These are phyloP conservation scores for Xylaria sp. DNA, from an alignment of 2,329 filamentous ascomycete genomes.

Conservation along the genomic window DNA sequence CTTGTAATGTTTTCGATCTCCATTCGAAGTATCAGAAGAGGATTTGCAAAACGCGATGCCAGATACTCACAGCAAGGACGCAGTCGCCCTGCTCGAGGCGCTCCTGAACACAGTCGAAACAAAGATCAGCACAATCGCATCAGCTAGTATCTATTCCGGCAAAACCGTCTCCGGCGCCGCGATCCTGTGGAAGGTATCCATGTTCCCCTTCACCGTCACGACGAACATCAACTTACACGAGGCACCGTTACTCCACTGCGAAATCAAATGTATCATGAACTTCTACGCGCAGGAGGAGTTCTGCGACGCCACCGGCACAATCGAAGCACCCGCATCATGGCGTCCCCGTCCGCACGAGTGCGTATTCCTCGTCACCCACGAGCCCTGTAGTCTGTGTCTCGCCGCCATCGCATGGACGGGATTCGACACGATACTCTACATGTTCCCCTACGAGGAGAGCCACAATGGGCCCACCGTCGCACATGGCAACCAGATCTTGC, in stretches of 20 bases:
- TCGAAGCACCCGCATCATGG: neutral
- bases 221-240: conserved; percentile 49
- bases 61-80: conserved; percentile 22
- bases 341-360: conserved; percentile 43
- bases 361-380: conserved; percentile 54
- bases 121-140: conserved; percentile 47
- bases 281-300: conserved; percentile 42
- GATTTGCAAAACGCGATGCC: conserved; percentile 12
- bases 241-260: conserved; percentile 53
- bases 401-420: conserved; percentile 55
- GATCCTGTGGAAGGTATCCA: conserved; percentile 40
- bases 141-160: conserved; percentile 44
- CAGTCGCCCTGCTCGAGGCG: conserved; percentile 34
- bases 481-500: conserved; percentile 53
- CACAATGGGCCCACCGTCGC: conserved; percentile 51
- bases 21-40: no score
- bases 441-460: conserved; percentile 56
- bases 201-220: conserved; percentile 43
- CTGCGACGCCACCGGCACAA: conserved; percentile 13
- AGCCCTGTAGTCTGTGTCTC: conserved; percentile 54
- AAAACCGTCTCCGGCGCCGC: conserved; percentile 54
- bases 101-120: conserved; percentile 42
- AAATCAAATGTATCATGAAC: conserved; percentile 56
- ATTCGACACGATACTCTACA: conserved; percentile 51
- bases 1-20: no score